Base-by-base conservation (phyloP, 345 rosid genomes). In the Salix koriyanagi region DNA sequence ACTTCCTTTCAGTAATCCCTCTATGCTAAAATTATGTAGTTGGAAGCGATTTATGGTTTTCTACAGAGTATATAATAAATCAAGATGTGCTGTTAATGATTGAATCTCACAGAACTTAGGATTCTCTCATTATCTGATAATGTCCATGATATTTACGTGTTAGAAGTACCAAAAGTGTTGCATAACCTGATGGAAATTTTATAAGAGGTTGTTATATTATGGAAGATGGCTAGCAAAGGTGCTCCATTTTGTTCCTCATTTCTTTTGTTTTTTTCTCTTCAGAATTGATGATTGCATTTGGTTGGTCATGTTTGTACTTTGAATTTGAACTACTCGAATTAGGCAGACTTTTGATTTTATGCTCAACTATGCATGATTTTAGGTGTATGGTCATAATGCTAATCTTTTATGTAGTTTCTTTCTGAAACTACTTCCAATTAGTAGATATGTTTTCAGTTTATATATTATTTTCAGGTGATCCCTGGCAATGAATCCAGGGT, bases 401-500 rank as follows among this genome's bases (percentile, higher is more conserved):
- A 8, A 9, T 65, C 6, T 3, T 37, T 21, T 78, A 6, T 69
- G 23, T 41, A 12, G 30, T 69, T 54, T 78, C 70, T 76, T 67
- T 28, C 37, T 16, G 34, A 41, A 52, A 73, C 19, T 66, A 30
- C 34, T 30, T 76, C 28, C 56, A 34, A 56, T 78, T 42, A 68
- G 69, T 56, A 56, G 39, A 30, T 65, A 30, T 28, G 68, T 65
- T 34, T 15, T 65, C 41, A 37, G 9, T 81, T 64, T 36, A 61
- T 28, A 67, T 34, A 70, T 71, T 72, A 34, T 72, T 79, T 86
- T 64, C 71, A 95, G 99, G 98, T 96, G 54, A 96, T 96, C 84
- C 99, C 99, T 69, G 99, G 99, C 74, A 96, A 96, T 71, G 99
- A 96, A 84, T 86, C 99, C 76, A 86, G 97, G 67, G 99, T 96